Evolutionary conservation across 2,329 filamentous ascomycete genomes (phyloP), one percentile per base, ranked within the genome.

Genomic region (Sarocladium oryzae): DNA sequence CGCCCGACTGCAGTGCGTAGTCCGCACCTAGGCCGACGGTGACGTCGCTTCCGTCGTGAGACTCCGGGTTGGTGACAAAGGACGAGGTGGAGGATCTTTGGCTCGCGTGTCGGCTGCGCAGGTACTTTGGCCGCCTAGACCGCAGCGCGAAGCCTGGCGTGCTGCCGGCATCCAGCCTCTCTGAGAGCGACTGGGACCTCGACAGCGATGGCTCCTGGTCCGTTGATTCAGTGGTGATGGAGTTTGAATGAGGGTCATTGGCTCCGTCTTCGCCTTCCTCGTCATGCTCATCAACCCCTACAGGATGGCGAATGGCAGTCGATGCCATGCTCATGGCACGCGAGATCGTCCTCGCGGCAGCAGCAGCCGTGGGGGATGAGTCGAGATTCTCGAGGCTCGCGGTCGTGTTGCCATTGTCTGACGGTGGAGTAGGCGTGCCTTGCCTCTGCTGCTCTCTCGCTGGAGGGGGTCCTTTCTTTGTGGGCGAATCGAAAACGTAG

Each of bases 1-100:
- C 88, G 16, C 88, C 89, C 2, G 88, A 88, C 60, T 95, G 88
- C 32, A 95, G 72, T 21, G 88, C 87, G 67, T 86, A 93, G 65
- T 96, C 90, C 8, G 83, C 82, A 6, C 86, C 74, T 9, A 74
- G 61, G 6, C 74, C 85, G 16, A 89, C 72, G 4, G 87, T 90
- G 3, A 77, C 78, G 56, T 95, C 89, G 61, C 85, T 92, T n/a
- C 81, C 81, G 32, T 82, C 78, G 40, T 74, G 66, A 4, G 69
- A 69, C n/a, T 79, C 77, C 2, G 71, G 63, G 49, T 77, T 79
- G 15, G 76, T 76, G n/a, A 71, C 61, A 36, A 80, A 76, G 1
- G 81, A 84, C 1, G 81, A 84, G 2, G 77, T 72, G 2, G 81
- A 84, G 3, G 81, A 84, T 51, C 78, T 71, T 56, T 81, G 76